Evolutionary conservation across 2,329 filamentous ascomycete genomes (phyloP).

Genomic region (Aspergillus terreus): DNA sequence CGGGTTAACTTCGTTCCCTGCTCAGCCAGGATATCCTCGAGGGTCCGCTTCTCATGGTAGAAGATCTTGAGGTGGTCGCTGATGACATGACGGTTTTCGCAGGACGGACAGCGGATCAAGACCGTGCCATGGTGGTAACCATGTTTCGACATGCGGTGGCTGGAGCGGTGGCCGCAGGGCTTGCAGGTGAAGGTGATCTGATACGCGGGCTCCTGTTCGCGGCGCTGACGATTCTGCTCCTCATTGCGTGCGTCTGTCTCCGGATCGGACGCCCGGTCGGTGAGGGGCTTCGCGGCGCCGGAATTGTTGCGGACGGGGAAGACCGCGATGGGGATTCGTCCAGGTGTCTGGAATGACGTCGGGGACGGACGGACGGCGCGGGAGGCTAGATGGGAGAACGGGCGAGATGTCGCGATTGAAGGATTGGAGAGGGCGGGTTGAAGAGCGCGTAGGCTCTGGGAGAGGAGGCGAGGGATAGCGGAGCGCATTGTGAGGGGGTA

Average conservation of each 20-base stretch:
- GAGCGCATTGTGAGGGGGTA: slow-evolving; percentile 16
- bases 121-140: slow-evolving; percentile 90
- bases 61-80: slow-evolving; percentile 75
- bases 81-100: slow-evolving; percentile 85
- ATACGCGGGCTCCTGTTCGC: slow-evolving; percentile 64
- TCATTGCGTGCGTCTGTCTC: slow-evolving; percentile 30
- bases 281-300: slow-evolving; percentile 24
- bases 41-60: slow-evolving; percentile 38
- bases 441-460: slow-evolving; percentile 21
- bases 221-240: slow-evolving; percentile 33
- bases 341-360: neutral
- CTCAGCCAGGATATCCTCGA: slow-evolving; percentile 41
- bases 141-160: slow-evolving; percentile 85
- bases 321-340: slow-evolving; percentile 6
- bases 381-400: slow-evolving; percentile 19
- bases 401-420: slow-evolving; percentile 13
- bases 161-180: slow-evolving; percentile 74
- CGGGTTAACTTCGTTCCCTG: slow-evolving; percentile 70
- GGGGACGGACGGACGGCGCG: slow-evolving; percentile 9
- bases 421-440: slow-evolving; percentile 13
- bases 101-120: slow-evolving; percentile 81
- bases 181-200: slow-evolving; percentile 90
- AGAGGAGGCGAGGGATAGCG: slow-evolving; percentile 8
- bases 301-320: slow-evolving; percentile 28
- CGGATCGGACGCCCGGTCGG: slow-evolving; percentile 24